These are phyloP conservation scores for Aspergillus oerlinghausenensis DNA, from an alignment of 2,329 filamentous ascomycete species.

Conservation along the genomic window DNA sequence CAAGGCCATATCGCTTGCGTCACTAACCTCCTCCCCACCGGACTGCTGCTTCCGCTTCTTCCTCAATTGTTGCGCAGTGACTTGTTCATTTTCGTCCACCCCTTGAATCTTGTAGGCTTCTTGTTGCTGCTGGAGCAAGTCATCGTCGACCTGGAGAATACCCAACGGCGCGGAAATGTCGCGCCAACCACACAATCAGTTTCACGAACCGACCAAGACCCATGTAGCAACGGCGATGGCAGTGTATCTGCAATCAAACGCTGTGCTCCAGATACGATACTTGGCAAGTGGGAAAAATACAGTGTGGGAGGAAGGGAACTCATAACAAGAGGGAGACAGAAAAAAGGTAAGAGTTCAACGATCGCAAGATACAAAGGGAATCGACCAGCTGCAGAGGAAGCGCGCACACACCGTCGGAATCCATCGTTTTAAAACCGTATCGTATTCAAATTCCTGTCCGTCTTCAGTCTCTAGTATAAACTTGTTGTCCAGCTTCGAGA, in stretches of 20 bases:
- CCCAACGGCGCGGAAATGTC: slow-evolving; percentile 23
- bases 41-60: slow-evolving; percentile 52
- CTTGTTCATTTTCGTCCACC: slow-evolving; percentile 53
- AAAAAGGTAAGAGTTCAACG: slow-evolving; percentile 13
- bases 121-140: slow-evolving; percentile 56
- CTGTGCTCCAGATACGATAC: neutral
- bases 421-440: slow-evolving; percentile 68
- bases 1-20: neutral
- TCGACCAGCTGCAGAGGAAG: slow-evolving; percentile 14
- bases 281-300: neutral
- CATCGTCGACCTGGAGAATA: slow-evolving; percentile 54
- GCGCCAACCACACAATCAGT: slow-evolving; percentile 31
- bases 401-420: slow-evolving; percentile 55
- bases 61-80: slow-evolving; percentile 41
- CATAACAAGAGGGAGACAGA: neutral
- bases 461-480: slow-evolving; percentile 81
- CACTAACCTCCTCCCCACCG: slow-evolving; percentile 48
- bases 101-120: slow-evolving; percentile 57
- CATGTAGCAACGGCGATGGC: slow-evolving; percentile 12
- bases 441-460: slow-evolving; percentile 80
- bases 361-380: slow-evolving; percentile 9
- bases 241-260: slow-evolving; percentile 13
- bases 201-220: slow-evolving; percentile 23
- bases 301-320: slow-evolving; percentile 3
- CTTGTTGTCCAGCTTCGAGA: slow-evolving; percentile 75